Evolutionary conservation across 2,329 filamentous ascomycete genomes (phyloP).

Genomic region (Talaromyces islandicus): DNA sequence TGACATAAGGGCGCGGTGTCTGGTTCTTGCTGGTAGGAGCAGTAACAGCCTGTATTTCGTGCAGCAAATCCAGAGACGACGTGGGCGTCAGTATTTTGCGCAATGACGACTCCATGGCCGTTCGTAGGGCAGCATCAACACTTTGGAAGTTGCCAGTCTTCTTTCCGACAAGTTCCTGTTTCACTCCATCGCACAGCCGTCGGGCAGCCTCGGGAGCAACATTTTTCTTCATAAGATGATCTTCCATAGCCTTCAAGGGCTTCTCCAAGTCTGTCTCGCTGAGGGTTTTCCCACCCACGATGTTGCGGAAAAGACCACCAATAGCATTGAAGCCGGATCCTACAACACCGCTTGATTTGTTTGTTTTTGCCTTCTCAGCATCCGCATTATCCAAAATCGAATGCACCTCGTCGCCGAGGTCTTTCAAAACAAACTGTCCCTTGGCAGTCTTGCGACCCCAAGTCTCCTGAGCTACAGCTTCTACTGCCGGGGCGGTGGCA

Average conservation of each 20-base stretch:
- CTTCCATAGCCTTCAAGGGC: constrained; percentile 92
- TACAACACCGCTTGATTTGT: constrained; percentile 58
- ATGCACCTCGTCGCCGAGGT: constrained; percentile 88
- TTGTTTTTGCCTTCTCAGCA: constrained; percentile 49
- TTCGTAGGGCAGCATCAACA: constrained; percentile 74
- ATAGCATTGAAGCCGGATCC: constrained; percentile 76
- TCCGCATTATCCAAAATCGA: constrained; percentile 80
- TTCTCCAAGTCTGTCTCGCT: constrained; percentile 86
- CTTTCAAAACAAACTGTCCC: constrained; percentile 89
- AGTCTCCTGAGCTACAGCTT: constrained; percentile 68
- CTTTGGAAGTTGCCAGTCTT: constrained; percentile 90
- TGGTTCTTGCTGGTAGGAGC: constrained; percentile 59
- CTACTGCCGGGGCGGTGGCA: constrained; percentile 53
- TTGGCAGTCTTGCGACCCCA: constrained; percentile 82
- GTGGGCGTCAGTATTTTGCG: constrained; percentile 95
- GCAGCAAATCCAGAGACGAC: constrained; percentile 86
- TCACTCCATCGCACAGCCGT: constrained; percentile 83
- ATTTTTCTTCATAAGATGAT: constrained; percentile 91
- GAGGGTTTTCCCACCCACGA: constrained; percentile 88
- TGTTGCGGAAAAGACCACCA: constrained; percentile 83
- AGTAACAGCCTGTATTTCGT: constrained; percentile 79
- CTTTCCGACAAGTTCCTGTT: constrained; percentile 80
- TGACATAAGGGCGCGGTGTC: constrained; percentile 78
- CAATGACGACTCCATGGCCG: constrained; percentile 85
- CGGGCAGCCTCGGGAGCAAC: constrained; percentile 91